Percentiles rank a stretch among this genome's conserved stretches.
phyloP scores from a whole-genome alignment of 148 eudicot genomes.

The Rhododendron griersonianum region DNA sequence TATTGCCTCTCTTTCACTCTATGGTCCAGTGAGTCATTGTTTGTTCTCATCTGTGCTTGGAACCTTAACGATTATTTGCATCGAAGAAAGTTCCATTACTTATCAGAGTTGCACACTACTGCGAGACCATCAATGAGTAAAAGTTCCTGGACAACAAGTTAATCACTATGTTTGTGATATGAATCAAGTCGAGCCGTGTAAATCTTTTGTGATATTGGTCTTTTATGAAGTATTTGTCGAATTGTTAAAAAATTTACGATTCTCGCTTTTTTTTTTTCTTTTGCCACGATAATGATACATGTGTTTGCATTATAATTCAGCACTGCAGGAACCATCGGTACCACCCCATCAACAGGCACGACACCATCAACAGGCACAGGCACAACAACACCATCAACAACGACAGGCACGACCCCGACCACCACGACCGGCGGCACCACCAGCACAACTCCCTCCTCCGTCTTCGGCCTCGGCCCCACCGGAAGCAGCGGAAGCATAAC shows the following conservation, averaged over 20 bases:
- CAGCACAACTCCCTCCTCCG: background rate
- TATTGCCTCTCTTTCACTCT: background rate
- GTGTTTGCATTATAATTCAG: background rate
- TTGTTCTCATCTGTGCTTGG: background rate
- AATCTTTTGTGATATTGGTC: background rate
- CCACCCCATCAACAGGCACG: slow-evolving; percentile 16
- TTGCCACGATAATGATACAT: background rate
- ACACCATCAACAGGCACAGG: background rate
- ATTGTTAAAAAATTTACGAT: background rate
- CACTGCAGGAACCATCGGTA: background rate
- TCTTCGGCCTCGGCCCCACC: slow-evolving; percentile 18
- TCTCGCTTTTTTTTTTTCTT: background rate
- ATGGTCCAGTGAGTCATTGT: background rate
- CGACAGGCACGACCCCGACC: slow-evolving; percentile 11
- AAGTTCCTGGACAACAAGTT: too few species aligned
- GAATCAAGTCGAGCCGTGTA: background rate
- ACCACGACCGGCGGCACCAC: background rate
- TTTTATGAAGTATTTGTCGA: background rate
- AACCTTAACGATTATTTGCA: background rate
- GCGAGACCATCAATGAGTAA: too few species aligned
- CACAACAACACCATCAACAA: background rate
- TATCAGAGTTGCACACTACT: too few species aligned
- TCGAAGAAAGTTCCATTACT: too few species aligned
- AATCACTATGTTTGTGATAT: too few species aligned
- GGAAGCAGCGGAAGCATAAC: background rate